These are phyloP conservation scores for Terana coerulea DNA, from an alignment of 768 basidiomycete species.

Conservation along the genomic window DNA sequence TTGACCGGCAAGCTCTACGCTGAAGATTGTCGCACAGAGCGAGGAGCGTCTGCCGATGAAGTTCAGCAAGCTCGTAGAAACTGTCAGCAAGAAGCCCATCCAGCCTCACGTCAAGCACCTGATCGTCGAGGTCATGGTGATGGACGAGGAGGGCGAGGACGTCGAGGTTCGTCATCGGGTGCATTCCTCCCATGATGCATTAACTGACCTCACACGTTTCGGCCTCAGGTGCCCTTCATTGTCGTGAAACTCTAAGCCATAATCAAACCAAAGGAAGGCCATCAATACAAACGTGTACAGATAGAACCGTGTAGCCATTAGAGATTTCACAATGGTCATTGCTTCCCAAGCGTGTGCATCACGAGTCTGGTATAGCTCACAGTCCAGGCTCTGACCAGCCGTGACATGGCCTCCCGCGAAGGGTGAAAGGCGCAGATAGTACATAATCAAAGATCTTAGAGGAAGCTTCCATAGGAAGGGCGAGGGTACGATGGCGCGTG, in stretches of 20 bases:
- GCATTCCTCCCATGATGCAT: background rate
- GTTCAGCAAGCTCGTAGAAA: conserved; percentile 88
- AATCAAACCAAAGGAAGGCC: background rate
- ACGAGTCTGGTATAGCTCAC: background rate
- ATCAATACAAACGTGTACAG: background rate
- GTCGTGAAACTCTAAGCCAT: conserved; percentile 56
- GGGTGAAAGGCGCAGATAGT: too few relatives aligned
- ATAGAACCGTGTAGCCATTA: conserved; percentile 11
- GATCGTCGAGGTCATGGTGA: conserved; percentile 91
- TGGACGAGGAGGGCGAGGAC: conserved; percentile 89
- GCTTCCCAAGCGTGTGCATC: background rate
- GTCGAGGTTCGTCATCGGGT: conserved; percentile 64
- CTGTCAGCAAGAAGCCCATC: conserved; percentile 92
- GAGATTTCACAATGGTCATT: background rate
- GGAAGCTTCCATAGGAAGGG: too few relatives aligned
- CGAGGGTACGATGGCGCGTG: too few relatives aligned
- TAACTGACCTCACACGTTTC: conserved; percentile 5
- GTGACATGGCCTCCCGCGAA: too few relatives aligned
- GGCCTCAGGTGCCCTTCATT: conserved; percentile 72
- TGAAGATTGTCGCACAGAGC: conserved; percentile 39
- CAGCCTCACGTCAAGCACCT: conserved; percentile 80
- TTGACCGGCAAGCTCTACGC: background rate
- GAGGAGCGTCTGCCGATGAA: conserved; percentile 86
- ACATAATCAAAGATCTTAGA: too few relatives aligned
- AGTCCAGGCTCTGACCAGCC: too few relatives aligned